A percentile compares a stretch with the other conserved stretches of the same genome.
Conservation (phyloP, 495 filamentous ascomycete genomes). For the Talaromyces ruber region DNA sequence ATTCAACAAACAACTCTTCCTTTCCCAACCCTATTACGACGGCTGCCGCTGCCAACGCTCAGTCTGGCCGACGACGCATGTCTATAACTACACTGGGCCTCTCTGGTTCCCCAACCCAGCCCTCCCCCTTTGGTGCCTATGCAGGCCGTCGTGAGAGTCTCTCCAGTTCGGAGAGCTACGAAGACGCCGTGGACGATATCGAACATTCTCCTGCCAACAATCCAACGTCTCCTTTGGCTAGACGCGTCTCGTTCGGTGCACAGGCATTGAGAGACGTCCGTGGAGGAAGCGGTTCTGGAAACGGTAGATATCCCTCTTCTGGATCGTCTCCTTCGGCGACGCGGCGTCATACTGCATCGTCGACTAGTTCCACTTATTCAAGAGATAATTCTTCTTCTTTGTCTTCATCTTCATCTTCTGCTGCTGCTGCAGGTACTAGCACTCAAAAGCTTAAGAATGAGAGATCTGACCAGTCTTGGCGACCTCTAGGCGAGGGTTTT, state of each 20-base stretch:
- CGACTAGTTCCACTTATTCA: conserved; percentile 12
- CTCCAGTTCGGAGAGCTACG: conserved; percentile 62
- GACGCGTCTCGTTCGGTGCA: conserved; percentile 87
- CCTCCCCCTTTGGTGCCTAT: conserved; percentile 45
- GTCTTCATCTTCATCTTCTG: conserved; percentile 13
- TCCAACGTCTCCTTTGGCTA: conserved; percentile 66
- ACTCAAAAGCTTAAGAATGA: conserved; percentile 29
- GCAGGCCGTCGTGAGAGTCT: conserved; percentile 62
- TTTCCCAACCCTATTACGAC: conserved; percentile 59
- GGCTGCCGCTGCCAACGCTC: conserved; percentile 50
- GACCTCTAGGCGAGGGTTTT: conserved; percentile 76
- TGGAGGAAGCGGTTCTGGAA: conserved; percentile 32
- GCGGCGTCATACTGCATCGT: conserved; percentile 17
- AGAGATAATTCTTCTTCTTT: conserved; percentile 15
- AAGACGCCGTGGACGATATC: conserved; percentile 83
- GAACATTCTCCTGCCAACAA: conserved; percentile 43
- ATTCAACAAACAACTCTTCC: conserved; percentile 27
- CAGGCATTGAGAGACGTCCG: conserved; percentile 69
- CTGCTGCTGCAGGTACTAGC: conserved; percentile 31
- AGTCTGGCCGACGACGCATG: conserved; percentile 70
- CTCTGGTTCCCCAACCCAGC: conserved; percentile 64
- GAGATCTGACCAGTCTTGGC: conserved; percentile 37
- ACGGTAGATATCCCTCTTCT: conserved; percentile 37
- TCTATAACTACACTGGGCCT: conserved; percentile 82
- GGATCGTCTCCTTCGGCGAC: conserved; percentile 14